phyloP scores from a whole-genome alignment of 1,284 basidiomycete species.

The Rhodotorula sp. region DNA sequence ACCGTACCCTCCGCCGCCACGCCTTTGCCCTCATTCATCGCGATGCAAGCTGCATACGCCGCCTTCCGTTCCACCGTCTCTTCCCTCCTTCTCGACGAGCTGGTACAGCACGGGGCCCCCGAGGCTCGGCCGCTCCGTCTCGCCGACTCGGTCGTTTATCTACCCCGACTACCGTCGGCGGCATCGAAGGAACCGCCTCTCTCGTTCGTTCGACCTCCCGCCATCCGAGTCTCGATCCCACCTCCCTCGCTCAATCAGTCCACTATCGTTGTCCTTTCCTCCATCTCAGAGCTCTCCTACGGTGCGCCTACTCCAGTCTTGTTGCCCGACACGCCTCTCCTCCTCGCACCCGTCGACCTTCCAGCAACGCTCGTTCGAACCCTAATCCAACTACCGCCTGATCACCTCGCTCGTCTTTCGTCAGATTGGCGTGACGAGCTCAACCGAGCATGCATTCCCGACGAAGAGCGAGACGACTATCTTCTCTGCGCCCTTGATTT shows the following conservation, averaged over 20 bases:
- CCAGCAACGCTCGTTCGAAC: slow-evolving; percentile 12
- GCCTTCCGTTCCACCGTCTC: slow-evolving; percentile 11
- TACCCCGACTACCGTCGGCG: neutral
- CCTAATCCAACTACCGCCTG: neutral
- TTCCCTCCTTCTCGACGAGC: slow-evolving; percentile 6
- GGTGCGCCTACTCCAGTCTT: slow-evolving; percentile 5
- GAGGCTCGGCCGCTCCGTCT: neutral
- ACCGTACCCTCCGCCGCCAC: slow-evolving; percentile 1
- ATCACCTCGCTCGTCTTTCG: neutral
- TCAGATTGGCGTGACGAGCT: neutral
- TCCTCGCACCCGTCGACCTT: slow-evolving; percentile 26
- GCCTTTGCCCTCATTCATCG: neutral
- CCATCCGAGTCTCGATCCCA: neutral
- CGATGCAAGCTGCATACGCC: slow-evolving; percentile 1
- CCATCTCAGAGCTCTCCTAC: neutral
- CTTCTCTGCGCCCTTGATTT: slow-evolving; percentile 26
- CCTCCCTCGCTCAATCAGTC: neutral
- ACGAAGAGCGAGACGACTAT: slow-evolving; percentile 5
- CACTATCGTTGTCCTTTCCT: slow-evolving; percentile 1
- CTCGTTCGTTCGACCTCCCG: neutral
- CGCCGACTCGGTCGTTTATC: neutral
- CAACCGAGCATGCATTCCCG: neutral
- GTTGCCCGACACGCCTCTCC: slow-evolving; percentile 8
- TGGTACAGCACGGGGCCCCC: neutral
- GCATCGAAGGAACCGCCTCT: no score